A percentile compares a stretch with the other conserved stretches of the same genome.
Conservation (phyloP, 2,329 filamentous ascomycete genomes). For the Penicillium capsulatum region DNA sequence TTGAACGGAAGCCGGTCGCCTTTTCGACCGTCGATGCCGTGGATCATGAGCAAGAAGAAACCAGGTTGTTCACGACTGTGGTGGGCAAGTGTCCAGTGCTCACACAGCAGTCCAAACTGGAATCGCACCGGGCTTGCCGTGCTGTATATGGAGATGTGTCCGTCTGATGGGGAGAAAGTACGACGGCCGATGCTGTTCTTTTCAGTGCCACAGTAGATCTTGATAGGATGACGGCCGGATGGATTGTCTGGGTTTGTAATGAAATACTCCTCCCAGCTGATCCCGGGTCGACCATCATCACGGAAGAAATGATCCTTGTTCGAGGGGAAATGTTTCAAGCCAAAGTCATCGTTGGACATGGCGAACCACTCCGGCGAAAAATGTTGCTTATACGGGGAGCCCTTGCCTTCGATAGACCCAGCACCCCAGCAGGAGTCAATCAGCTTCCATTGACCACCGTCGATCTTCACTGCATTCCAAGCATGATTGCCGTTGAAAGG, state of each 20-base stretch:
- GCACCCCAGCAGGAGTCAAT: slow-evolving; percentile 93
- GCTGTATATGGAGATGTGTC: slow-evolving; percentile 56
- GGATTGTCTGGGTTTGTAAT: slow-evolving; percentile 54
- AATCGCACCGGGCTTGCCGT: slow-evolving; percentile 63
- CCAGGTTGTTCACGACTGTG: slow-evolving; percentile 59
- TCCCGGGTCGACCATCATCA: slow-evolving; percentile 58
- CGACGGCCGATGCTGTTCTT: slow-evolving; percentile 51
- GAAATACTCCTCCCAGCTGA: slow-evolving; percentile 80
- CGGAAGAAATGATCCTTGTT: slow-evolving; percentile 69
- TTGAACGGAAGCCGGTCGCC: slow-evolving; percentile 68
- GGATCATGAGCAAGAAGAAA: slow-evolving; percentile 65
- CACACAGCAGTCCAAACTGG: slow-evolving; percentile 72
- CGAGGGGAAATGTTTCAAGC: slow-evolving; percentile 70
- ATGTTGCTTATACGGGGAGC: slow-evolving; percentile 58
- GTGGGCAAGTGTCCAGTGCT: slow-evolving; percentile 71
- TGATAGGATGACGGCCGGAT: slow-evolving; percentile 37
- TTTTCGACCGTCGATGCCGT: slow-evolving; percentile 62
- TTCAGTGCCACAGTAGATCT: slow-evolving; percentile 47
- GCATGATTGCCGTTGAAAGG: slow-evolving; percentile 67
- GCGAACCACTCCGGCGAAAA: slow-evolving; percentile 63
- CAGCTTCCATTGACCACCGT: slow-evolving; percentile 84
- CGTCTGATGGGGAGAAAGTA: slow-evolving; percentile 59
- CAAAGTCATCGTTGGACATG: slow-evolving; percentile 73
- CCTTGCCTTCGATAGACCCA: slow-evolving; percentile 58
- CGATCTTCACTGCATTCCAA: slow-evolving; percentile 89